Percentiles rank a stretch among this genome's conserved stretches.
Conservation (phyloP, 1,139 yeast genomes). For the Pichia sp. region DNA sequence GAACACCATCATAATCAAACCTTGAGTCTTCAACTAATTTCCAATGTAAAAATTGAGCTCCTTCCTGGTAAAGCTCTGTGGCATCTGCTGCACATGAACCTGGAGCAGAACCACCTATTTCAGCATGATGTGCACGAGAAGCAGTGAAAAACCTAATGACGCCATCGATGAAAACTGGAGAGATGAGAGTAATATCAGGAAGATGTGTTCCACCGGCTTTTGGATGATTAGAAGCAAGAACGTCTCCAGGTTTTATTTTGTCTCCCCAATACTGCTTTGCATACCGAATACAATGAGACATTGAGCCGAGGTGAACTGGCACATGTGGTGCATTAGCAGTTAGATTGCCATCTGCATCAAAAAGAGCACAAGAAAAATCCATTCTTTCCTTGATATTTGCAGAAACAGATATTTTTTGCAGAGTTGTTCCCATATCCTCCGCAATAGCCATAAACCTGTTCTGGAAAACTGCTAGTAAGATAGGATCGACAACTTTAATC, state of each 20-base stretch:
- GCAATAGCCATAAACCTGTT: conserved; percentile 63
- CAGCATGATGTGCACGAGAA: conserved; percentile 65
- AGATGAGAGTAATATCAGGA: conserved; percentile 78
- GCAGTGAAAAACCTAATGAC: conserved; percentile 55
- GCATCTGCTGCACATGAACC: conserved; percentile 66
- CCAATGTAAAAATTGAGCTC: conserved; percentile 55
- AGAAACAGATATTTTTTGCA: conserved; percentile 57
- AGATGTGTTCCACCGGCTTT: conserved; percentile 60
- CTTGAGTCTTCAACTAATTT: conserved; percentile 50
- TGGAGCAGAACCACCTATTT: conserved; percentile 62
- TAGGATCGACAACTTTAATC: conserved; percentile 40
- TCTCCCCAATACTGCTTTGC: conserved; percentile 50
- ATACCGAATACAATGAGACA: conserved; percentile 56
- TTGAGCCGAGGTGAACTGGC: conserved; percentile 60
- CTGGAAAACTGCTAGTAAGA: conserved; percentile 54
- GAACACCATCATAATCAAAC: conserved; percentile 51
- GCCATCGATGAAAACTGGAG: conserved; percentile 48
- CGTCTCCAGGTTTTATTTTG: conserved; percentile 52
- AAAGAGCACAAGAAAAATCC: conserved; percentile 60
- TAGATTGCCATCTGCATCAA: conserved; percentile 51
- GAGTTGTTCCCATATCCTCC: conserved; percentile 59
- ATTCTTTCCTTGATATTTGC: conserved; percentile 59
- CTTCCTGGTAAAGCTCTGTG: conserved; percentile 58
- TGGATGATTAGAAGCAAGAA: conserved; percentile 54
- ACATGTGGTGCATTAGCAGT: conserved; percentile 65